Percentiles rank a stretch among this genome's conserved stretches.
phyloP scores from a whole-genome alignment of 2,329 filamentous ascomycete genomes.

The Fusarium buharicum region DNA sequence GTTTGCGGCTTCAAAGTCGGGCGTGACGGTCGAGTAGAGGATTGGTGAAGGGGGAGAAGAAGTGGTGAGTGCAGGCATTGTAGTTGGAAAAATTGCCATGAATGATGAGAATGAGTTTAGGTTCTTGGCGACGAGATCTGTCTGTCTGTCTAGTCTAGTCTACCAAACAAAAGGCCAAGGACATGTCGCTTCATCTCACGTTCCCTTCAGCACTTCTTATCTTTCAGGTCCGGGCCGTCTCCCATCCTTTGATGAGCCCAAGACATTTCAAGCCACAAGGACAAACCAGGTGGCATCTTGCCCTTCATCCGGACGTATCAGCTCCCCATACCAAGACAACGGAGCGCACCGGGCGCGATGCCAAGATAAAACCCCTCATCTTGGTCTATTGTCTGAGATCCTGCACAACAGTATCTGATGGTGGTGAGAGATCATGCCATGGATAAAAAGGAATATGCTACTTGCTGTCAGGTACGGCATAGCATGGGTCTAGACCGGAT shows the following conservation, averaged over 20 bases:
- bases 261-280: neutral
- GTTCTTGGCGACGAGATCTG: neutral
- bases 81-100: neutral
- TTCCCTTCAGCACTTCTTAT: conserved; percentile 31
- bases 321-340: conserved; percentile 7
- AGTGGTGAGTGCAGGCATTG: conserved; percentile 22
- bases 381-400: conserved; percentile 33
- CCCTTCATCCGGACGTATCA: conserved; percentile 33
- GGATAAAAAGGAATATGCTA: conserved; percentile 1
- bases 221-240: conserved; percentile 5
- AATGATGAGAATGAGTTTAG: neutral
- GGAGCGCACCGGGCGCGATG: conserved; percentile 28
- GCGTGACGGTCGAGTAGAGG: conserved; percentile 19
- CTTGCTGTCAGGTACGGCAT: conserved; percentile 20
- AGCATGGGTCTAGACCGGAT: conserved; percentile 28
- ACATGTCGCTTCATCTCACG: neutral
- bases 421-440: conserved; percentile 38
- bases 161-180: conserved; percentile 7
- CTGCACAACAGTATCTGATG: conserved; percentile 9
- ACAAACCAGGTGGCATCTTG: conserved; percentile 6
- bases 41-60: neutral
- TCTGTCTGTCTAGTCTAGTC: conserved; percentile 1
- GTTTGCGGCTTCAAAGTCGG: conserved; percentile 42
- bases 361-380: conserved; percentile 22
- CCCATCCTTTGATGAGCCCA: neutral